phyloP scores from a whole-genome alignment of 2,329 filamentous ascomycete species.

The Eutypella sp. region DNA sequence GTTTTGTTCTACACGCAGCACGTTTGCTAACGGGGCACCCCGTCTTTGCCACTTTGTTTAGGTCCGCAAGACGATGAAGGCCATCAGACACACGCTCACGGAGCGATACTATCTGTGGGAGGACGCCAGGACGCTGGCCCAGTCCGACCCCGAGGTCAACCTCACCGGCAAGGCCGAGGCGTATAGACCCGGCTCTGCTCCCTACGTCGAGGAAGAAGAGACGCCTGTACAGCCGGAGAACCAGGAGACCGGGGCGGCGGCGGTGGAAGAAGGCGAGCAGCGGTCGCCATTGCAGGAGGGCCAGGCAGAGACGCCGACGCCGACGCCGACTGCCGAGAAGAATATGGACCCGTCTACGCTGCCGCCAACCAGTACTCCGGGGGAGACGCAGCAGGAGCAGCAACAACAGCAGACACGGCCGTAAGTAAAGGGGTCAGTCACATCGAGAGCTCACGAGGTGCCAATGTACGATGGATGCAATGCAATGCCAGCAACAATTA shows the following conservation, averaged over 20 bases:
- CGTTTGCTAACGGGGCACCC: conserved; percentile 9
- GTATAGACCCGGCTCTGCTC: conserved; percentile 46
- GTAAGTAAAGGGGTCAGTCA: not conserved
- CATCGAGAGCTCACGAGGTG: not conserved
- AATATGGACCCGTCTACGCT: conserved; percentile 17
- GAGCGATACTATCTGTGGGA: conserved; percentile 88
- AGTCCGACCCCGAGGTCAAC: conserved; percentile 62
- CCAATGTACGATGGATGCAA: not conserved
- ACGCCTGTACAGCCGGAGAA: too few relatives aligned
- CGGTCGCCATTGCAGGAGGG: conserved; percentile 3
- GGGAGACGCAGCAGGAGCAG: conserved; percentile 12
- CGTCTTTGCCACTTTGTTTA: conserved; percentile 33
- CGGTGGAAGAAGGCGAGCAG: conserved; percentile 3
- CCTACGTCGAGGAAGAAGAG: conserved; percentile 31
- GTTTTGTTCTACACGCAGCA: not conserved
- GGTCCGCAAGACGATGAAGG: conserved; percentile 72
- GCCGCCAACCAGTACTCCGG: conserved; percentile 7
- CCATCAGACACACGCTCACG: conserved; percentile 79
- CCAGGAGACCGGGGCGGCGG: conserved; percentile 27
- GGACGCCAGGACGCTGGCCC: conserved; percentile 63
- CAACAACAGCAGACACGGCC: conserved; percentile 7
- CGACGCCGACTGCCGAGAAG: conserved; percentile 9
- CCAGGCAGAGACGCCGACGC: conserved; percentile 6
- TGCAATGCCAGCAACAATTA: too few relatives aligned
- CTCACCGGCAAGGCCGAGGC: conserved; percentile 44